These are phyloP conservation scores for Leccinum longicurvipes DNA, from an alignment of 768 basidiomycete genomes.

Conservation along the genomic window DNA sequence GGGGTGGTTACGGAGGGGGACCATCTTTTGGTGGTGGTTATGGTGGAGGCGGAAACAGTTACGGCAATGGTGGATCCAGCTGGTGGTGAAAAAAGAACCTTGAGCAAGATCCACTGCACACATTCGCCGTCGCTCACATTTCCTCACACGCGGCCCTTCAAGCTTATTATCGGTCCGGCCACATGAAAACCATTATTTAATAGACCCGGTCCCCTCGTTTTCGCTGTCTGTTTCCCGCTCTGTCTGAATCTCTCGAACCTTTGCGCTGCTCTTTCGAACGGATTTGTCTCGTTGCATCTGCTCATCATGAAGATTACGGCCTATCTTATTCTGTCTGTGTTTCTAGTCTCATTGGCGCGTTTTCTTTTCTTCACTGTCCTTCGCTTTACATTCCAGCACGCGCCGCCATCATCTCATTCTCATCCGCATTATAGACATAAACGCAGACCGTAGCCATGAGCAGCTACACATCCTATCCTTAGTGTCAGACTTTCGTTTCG, in stretches of 20 bases:
- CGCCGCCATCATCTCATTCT: constrained; percentile 28
- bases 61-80: constrained; percentile 33
- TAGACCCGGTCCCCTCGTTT: constrained; percentile 14
- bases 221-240: constrained; percentile 28
- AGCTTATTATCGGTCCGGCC: constrained; percentile 17
- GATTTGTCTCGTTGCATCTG: constrained; percentile 55
- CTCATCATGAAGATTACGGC: constrained; percentile 45
- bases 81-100: constrained; percentile 45
- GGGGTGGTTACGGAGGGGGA: constrained; percentile 42
- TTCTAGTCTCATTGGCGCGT: constrained; percentile 34
- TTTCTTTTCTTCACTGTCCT: constrained; percentile 13
- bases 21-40: constrained; percentile 27
- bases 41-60: constrained; percentile 28
- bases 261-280: constrained; percentile 64
- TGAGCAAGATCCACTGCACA: constrained; percentile 8
- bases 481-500: constrained; percentile 49
- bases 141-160: constrained; percentile 10
- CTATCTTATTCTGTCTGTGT: constrained; percentile 41
- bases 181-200: constrained; percentile 26
- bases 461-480: constrained; percentile 38
- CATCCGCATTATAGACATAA: constrained; percentile 38
- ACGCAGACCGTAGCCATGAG: constrained; percentile 44
- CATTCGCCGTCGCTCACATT: constrained; percentile 7
- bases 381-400: constrained; percentile 10
- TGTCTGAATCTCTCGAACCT: constrained; percentile 38